Evolutionary conservation across 2,329 filamentous ascomycete genomes (phyloP).

Genomic region (Elsinoe arachidis): DNA sequence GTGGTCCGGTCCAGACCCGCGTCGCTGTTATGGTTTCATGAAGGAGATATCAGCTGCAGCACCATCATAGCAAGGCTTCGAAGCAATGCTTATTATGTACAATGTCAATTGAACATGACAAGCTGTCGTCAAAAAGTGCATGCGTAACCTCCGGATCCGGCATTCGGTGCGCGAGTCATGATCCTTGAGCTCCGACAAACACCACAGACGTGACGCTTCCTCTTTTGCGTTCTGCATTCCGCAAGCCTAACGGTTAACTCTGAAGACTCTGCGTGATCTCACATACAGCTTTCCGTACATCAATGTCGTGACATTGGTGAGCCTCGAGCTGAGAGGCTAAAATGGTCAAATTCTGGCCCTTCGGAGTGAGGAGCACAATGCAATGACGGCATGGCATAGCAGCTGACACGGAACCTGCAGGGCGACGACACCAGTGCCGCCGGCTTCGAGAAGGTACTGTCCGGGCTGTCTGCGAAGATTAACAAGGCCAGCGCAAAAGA

Average conservation of each 20-base stretch:
- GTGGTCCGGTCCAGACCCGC: background rate
- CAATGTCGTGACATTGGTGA: background rate
- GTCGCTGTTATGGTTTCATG: too few relatives aligned
- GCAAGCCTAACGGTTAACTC: background rate
- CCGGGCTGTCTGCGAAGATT: conserved; percentile 75
- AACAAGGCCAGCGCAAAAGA: conserved; percentile 62
- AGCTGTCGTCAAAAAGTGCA: background rate
- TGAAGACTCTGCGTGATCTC: background rate
- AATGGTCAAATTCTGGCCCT: conserved; percentile 88
- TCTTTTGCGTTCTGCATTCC: background rate
- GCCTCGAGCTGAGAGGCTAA: conserved; percentile 13
- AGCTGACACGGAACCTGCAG: conserved; percentile 36
- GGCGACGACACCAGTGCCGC: conserved; percentile 73
- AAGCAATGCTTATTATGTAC: background rate
- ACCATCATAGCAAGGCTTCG: too few relatives aligned
- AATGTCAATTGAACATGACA: background rate
- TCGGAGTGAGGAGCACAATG: conserved; percentile 50
- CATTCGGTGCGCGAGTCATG: conserved; percentile 3
- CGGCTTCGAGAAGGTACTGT: conserved; percentile 85
- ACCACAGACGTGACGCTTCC: background rate
- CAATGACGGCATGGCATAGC: conserved; percentile 1
- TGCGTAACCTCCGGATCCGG: background rate
- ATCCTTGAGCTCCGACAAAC: conserved; percentile 2
- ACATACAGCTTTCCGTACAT: background rate
- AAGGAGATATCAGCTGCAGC: too few relatives aligned